Evolutionary conservation across 345 rosid genomes (phyloP), one percentile per base, ranked within the genome.

Genomic region (Gossypium herbaceum): DNA sequence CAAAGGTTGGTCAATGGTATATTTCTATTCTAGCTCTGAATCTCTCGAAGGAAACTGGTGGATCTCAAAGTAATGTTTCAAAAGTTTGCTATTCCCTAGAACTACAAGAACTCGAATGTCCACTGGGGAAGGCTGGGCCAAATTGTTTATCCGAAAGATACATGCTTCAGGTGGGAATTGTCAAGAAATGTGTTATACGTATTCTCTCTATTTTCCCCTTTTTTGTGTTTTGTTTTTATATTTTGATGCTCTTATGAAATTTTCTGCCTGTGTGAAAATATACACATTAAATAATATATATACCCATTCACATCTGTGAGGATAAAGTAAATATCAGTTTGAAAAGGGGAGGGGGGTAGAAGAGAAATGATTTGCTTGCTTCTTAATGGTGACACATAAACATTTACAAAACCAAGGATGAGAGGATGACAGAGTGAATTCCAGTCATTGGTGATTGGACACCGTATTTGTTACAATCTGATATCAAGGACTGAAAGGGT

Each of bases 1-100:
- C 99, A 7, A 91, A 81, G 81, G 80, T 81, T 80, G 98, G 98
- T 77, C 90, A 84, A 34, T 94, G 98, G 98, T 91, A 84, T 80
- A 78, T 94, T n/a, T 78, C 87, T 73, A 76, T 90, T 77, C 41
- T 84, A 72, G 82, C 86, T 63, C 75, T 68, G 47, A 90, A 90
- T 84, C 76, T 85, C 29, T 78, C 85, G 9, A 84, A 77, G 78
- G 86, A 72, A 69, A 71, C 57, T 60, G 88, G 80, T 48, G 81
- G 75, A 43, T 77, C 60, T 70, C 83, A 77, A 73, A 63, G 72
- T 68, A 57, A 79, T 27, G 66, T 41, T n/a, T 73, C 80, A 67
- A 84, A 77, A 74, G 83, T 86, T 77, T 94, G 98, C 83, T 91
- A 88, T 86, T 88, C 94, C 43, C 45, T 94, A 79, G 81, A 82